Evolutionary conservation across 805 yeast species (phyloP).

Genomic region (Suhomyces emberorum): DNA sequence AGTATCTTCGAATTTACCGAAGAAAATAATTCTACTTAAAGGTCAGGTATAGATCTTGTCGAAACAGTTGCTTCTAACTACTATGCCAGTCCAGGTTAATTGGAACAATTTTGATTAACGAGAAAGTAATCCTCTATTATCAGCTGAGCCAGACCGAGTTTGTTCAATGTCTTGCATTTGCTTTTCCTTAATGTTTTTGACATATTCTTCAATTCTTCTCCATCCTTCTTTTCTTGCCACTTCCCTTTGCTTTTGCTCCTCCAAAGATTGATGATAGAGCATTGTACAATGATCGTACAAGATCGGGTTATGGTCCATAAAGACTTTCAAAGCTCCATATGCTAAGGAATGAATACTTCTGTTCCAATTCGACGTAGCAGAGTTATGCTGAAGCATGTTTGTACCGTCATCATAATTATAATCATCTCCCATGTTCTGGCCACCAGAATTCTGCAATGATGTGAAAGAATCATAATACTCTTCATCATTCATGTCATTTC

Average conservation of each 20-base stretch:
- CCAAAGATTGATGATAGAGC: constrained; percentile 74
- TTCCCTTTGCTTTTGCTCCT: constrained; percentile 65
- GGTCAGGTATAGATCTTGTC: too few species aligned
- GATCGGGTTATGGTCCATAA: constrained; percentile 88
- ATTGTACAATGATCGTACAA: constrained; percentile 92
- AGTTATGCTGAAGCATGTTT: constrained; percentile 40
- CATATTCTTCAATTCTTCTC: constrained; percentile 65
- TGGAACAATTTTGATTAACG: too few species aligned
- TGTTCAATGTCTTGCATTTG: constrained; percentile 6
- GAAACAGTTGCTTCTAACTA: too few species aligned
- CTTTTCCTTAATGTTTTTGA: constrained; percentile 26
- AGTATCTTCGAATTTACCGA: too few species aligned
- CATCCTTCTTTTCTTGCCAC: constrained; percentile 64
- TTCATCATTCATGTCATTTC: constrained; percentile 40
- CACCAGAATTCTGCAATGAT: constrained; percentile 24
- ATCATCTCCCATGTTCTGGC: constrained; percentile 18
- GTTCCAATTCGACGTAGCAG: constrained; percentile 77
- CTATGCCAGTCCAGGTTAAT: too few species aligned
- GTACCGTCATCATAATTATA: constrained; percentile 29
- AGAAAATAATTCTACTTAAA: too few species aligned
- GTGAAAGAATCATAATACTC: constrained; percentile 43
- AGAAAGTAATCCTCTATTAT: constrained; percentile 2
- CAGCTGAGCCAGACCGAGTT: not conserved
- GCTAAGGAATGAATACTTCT: constrained; percentile 89
- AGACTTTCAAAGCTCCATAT: constrained; percentile 83